Evolutionary conservation across 1,139 yeast genomes (phyloP), one percentile per base, ranked within the genome.

Genomic region (Wickerhamiella infanticola): DNA sequence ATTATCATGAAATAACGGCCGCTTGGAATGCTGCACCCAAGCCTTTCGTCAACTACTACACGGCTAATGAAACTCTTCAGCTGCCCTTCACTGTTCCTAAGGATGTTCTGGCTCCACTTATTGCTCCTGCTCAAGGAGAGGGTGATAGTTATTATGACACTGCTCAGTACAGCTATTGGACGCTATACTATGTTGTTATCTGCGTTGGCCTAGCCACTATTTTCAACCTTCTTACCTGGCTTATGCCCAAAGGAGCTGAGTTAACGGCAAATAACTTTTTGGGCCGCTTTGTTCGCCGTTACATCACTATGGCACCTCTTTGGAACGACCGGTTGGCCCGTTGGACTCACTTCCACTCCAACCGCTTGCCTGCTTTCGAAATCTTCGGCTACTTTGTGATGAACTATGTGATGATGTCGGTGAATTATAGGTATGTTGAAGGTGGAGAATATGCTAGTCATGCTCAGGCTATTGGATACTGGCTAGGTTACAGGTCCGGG

Each of bases 191-290:
- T 11, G 42, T 43, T 11, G 13, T 35, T 25, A 41, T 40, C 13
- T 29, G 31, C 24, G 13, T 43, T 18, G 42, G 37, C 4, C 5
- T 43, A 26, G 56, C 45, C 29, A 40, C 27, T 3, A n/a, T 11
- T 11, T 26, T 42, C 24, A 44, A 47, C 39, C 42, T 44, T 37
- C 24, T 41, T 7, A 36, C 43, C 24, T 47, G 47, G 46, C n/a
- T 47, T 13, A 51, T 37, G 56, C 61, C 43, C 56, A 7, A 7
- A 7, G 18, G 24, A 3, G 29, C 27, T 18, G 4, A 6, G 24
- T n/a, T 27, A 5, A 5, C 33, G 29, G 35, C 23, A 8, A 25
- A 29, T 26, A 41, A 33, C 29, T 24, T 33, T 13, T 8, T 41
- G 13, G 33, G 33, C 9, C 23, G 37, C 9, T n/a, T 9, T 13